Evolutionary conservation across 1,139 yeast species (phyloP).

Genomic region (Suzukiozyma palmioleophila): DNA sequence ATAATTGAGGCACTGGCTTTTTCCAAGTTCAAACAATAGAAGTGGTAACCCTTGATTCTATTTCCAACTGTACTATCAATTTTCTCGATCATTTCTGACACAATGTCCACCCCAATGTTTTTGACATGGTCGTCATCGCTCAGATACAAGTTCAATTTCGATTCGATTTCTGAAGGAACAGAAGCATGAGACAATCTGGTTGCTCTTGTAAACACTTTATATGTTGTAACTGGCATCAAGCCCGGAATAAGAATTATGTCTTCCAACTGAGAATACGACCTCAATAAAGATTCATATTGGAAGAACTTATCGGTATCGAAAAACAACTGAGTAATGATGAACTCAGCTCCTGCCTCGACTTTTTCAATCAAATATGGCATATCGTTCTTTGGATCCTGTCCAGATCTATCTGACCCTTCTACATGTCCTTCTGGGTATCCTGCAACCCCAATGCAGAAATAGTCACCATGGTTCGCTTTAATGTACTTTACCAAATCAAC

Average conservation of each 20-base stretch:
- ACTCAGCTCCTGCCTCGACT: constrained; percentile 46
- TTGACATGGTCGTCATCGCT: constrained; percentile 85
- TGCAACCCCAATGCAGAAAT: constrained; percentile 86
- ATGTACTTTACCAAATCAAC: constrained; percentile 82
- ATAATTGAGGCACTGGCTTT: constrained; percentile 86
- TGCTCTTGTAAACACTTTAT: constrained; percentile 79
- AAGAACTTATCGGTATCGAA: constrained; percentile 41
- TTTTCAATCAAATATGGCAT: constrained; percentile 61
- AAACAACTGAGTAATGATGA: constrained; percentile 42
- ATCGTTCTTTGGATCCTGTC: constrained; percentile 62
- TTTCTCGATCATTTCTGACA: constrained; percentile 58
- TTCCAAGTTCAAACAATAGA: constrained; percentile 85
- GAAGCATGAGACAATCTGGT: constrained; percentile 87
- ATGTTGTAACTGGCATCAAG: constrained; percentile 93
- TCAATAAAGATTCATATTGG: constrained; percentile 32
- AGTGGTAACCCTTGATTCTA: constrained; percentile 75
- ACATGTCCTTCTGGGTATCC: constrained; percentile 97
- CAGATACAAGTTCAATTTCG: constrained; percentile 50
- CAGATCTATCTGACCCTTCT: constrained; percentile 62
- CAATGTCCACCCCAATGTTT: constrained; percentile 70
- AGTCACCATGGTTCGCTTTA: constrained; percentile 61
- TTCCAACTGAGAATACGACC: constrained; percentile 30
- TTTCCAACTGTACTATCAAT: constrained; percentile 51
- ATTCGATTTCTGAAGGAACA: constrained; percentile 50
- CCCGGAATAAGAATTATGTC: constrained; percentile 78